A percentile compares a stretch with the other conserved stretches of the same genome.
Conservation (phyloP, 371 early-diverging fungal genomes). For the Choanephora cucurbitarum region DNA sequence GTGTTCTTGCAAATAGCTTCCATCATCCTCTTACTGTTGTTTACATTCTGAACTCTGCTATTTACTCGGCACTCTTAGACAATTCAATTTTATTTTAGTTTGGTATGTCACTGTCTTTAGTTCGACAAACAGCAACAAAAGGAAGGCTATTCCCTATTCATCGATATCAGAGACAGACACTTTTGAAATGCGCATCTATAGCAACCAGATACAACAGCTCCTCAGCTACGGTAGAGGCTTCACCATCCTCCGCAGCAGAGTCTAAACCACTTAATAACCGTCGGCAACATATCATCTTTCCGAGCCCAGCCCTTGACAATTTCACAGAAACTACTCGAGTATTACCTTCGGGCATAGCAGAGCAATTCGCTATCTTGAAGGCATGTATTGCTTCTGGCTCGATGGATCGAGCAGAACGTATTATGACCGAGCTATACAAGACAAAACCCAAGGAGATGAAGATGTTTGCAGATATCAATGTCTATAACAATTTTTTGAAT, state of each 20-base stretch:
- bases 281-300: slow-evolving; percentile 34
- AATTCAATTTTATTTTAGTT: background rate
- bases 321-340: slow-evolving; percentile 35
- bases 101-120: slow-evolving; percentile 20
- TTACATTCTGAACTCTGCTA: no score
- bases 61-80: background rate
- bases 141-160: slow-evolving; percentile 3
- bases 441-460: slow-evolving; percentile 71
- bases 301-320: slow-evolving; percentile 34
- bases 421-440: slow-evolving; percentile 70
- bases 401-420: slow-evolving; percentile 75
- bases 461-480: slow-evolving; percentile 64
- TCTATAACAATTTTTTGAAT: slow-evolving; percentile 85
- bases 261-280: background rate
- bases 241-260: slow-evolving; percentile 5
- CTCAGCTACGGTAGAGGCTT: slow-evolving; percentile 7
- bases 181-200: background rate
- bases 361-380: slow-evolving; percentile 61
- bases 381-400: slow-evolving; percentile 78
- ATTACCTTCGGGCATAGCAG: slow-evolving; percentile 42
- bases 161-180: slow-evolving; percentile 2
- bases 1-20: slow-evolving; percentile 5
- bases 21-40: background rate
- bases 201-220: slow-evolving; percentile 3
- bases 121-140: slow-evolving; percentile 16